Conservation (phyloP, 495 filamentous ascomycete species). For the Penicillium argentinense region DNA sequence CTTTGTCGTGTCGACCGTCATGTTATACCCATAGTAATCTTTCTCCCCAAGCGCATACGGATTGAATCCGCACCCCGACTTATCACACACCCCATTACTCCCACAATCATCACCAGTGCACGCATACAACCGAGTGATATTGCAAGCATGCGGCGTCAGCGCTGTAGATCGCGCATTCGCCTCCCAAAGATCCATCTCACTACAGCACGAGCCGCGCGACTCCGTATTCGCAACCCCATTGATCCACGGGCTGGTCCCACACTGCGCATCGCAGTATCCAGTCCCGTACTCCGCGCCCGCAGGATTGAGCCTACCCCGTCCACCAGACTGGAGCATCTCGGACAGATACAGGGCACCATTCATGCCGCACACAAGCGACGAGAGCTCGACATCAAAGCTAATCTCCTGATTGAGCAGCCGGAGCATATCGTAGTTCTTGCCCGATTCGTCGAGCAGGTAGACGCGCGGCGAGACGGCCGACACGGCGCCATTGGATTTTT, state of each 20-base stretch:
- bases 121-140: conserved; percentile 37
- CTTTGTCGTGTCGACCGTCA: conserved; percentile 57
- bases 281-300: conserved; percentile 65
- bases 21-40: conserved; percentile 54
- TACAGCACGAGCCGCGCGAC: conserved; percentile 52
- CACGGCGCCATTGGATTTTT: conserved; percentile 24
- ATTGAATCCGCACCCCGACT: conserved; percentile 65
- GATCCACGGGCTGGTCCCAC: conserved; percentile 54
- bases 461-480: conserved; percentile 52
- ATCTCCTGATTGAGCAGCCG: conserved; percentile 59
- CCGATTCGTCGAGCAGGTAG: conserved; percentile 57
- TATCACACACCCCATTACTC: conserved; percentile 59
- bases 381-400: conserved; percentile 63
- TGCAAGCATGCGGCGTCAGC: conserved; percentile 59
- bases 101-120: conserved; percentile 51
- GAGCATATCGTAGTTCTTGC: conserved; percentile 59
- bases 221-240: conserved; percentile 58
- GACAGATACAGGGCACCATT: conserved; percentile 69
- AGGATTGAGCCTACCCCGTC: conserved; percentile 53
- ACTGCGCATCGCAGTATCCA: conserved; percentile 72
- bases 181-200: conserved; percentile 65
- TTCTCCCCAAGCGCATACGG: conserved; percentile 56
- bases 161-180: conserved; percentile 58
- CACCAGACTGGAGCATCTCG: conserved; percentile 60
- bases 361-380: conserved; percentile 61